Evolutionary conservation across 2,329 filamentous ascomycete species (phyloP).

Genomic region (Penicillium olsonii): DNA sequence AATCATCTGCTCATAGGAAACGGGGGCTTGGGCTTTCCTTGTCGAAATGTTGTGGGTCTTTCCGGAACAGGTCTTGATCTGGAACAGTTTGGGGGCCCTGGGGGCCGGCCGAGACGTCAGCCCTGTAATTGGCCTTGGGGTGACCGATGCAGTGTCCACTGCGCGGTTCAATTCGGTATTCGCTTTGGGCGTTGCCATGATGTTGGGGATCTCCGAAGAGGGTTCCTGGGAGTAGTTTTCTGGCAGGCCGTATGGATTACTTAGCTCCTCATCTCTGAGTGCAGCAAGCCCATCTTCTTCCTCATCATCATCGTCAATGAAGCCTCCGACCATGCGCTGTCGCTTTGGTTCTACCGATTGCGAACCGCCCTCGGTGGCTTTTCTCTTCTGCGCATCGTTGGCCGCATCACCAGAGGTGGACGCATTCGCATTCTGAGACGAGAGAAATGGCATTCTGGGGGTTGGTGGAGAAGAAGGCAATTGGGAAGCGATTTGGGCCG

Average conservation of each 20-base stretch:
- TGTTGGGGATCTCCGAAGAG: constrained; percentile 15
- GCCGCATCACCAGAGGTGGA: constrained; percentile 40
- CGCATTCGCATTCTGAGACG: constrained; percentile 40
- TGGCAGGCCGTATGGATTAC: constrained; percentile 33
- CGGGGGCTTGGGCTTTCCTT: constrained; percentile 35
- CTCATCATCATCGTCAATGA: constrained; percentile 44
- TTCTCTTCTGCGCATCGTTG: constrained; percentile 43
- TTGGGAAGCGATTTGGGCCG: constrained; percentile 15
- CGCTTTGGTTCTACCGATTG: constrained; percentile 40
- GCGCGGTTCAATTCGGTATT: not conserved
- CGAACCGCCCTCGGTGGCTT: constrained; percentile 31
- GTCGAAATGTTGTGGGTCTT: constrained; percentile 46
- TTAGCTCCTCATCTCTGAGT: constrained; percentile 31
- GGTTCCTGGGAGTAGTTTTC: constrained; percentile 22
- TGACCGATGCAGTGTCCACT: constrained; percentile 3
- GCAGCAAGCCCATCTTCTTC: constrained; percentile 31
- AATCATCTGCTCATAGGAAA: constrained; percentile 57
- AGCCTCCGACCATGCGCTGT: constrained; percentile 43
- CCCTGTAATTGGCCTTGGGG: constrained; percentile 6
- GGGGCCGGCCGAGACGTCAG: constrained; percentile 16
- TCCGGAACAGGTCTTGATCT: constrained; percentile 52
- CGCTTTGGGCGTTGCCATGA: constrained; percentile 11
- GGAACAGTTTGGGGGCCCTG: constrained; percentile 23
- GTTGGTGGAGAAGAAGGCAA: constrained; percentile 38
- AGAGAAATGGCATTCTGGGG: constrained; percentile 44